A percentile compares a stretch with the other conserved stretches of the same genome.
Conservation (phyloP, 306 rosid species). For the Cucurbita argyrosperma region DNA sequence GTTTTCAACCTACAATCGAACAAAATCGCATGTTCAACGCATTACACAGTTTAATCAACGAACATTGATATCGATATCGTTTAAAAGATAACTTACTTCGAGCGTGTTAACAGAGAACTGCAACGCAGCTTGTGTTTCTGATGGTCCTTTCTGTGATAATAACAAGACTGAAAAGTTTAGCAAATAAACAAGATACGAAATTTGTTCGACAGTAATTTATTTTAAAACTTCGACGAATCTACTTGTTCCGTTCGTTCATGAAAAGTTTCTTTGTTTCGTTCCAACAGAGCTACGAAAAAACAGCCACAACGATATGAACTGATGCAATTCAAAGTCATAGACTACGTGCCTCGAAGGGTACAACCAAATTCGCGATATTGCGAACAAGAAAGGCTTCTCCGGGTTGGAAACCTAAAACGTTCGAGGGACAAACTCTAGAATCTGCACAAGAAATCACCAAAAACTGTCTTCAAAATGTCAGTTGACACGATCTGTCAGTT, state of each 20-base stretch:
- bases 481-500: constrained; percentile 10
- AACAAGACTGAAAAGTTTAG: background rate
- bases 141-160: constrained; percentile 59
- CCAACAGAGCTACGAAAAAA: background rate
- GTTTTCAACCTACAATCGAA: constrained; percentile 59
- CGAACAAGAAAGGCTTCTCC: constrained; percentile 88
- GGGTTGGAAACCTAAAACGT: constrained; percentile 77
- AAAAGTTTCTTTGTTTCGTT: background rate
- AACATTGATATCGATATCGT: background rate
- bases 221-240: too few species aligned
- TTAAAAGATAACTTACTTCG: constrained; percentile 30
- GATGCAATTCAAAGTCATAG: constrained; percentile 7
- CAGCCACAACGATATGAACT: background rate
- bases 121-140: constrained; percentile 88
- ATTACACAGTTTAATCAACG: background rate
- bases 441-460: constrained; percentile 98
- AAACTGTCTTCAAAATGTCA: constrained; percentile 63
- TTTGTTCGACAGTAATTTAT: too few species aligned
- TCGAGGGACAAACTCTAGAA: constrained; percentile 90
- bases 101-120: constrained; percentile 80
- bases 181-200: background rate
- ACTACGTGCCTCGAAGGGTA: constrained; percentile 56
- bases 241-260: too few species aligned
- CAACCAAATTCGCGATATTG: constrained; percentile 87
- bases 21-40: background rate